phyloP scores from a whole-genome alignment of 2,329 filamentous ascomycete genomes.

The Cordyceps tenuipes region DNA sequence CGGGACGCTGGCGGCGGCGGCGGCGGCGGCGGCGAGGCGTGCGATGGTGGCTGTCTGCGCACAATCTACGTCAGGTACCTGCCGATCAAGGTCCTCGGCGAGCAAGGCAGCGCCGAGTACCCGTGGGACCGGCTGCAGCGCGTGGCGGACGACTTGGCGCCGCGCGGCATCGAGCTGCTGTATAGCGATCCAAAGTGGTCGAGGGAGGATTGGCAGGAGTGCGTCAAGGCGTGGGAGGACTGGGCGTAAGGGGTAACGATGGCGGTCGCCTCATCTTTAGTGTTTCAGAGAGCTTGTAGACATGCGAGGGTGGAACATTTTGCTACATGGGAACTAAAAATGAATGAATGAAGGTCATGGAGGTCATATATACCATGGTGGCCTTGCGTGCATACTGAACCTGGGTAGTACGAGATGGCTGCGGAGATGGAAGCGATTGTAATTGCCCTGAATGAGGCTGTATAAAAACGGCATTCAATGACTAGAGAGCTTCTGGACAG shows the following conservation, averaged over 20 bases:
- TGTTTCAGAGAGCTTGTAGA: neutral
- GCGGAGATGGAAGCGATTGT: no score
- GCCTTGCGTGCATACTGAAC: neutral
- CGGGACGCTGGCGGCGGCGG: neutral
- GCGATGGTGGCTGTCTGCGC: neutral
- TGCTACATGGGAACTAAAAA: neutral
- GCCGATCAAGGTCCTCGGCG: neutral
- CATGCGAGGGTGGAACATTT: neutral
- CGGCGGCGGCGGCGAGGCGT: neutral
- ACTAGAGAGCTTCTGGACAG: no score
- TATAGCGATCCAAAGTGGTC: neutral
- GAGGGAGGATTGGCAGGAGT: neutral
- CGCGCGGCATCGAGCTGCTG: neutral
- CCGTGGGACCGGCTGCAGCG: slow-evolving; percentile 1
- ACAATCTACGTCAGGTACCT: neutral
- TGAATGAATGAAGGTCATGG: neutral
- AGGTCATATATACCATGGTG: neutral
- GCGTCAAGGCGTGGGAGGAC: neutral
- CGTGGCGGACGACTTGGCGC: neutral
- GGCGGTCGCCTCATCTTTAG: neutral
- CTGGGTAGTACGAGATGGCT: no score
- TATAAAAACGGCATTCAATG: no score
- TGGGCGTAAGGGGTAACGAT: neutral
- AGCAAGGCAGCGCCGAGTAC: neutral
- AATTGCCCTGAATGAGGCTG: no score